These are phyloP conservation scores for Nothopassalora personata DNA, from an alignment of 2,329 filamentous ascomycete genomes.

Conservation along the genomic window DNA sequence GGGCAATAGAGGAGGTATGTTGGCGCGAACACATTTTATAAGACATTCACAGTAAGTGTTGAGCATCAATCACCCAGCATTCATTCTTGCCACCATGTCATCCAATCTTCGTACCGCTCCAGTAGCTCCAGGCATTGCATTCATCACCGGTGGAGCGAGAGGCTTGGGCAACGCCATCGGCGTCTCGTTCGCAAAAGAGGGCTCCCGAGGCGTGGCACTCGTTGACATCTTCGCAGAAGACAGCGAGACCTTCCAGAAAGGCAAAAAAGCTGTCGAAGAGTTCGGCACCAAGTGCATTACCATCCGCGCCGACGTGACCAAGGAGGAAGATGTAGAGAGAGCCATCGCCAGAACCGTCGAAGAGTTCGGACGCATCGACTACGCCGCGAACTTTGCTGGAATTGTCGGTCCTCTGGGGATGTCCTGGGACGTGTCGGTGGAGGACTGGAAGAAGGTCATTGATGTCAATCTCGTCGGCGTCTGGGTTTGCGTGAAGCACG, in stretches of 20 bases:
- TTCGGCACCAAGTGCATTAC: conserved; percentile 24
- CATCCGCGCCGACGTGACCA: conserved; percentile 28
- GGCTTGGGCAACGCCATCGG: conserved; percentile 26
- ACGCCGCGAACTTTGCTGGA: conserved; percentile 37
- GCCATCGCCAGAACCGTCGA: conserved; percentile 32
- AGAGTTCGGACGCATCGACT: conserved; percentile 37
- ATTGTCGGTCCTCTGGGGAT: conserved; percentile 28
- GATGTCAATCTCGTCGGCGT: conserved; percentile 36
- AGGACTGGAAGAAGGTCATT: conserved; percentile 33
- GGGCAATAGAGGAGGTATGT: background rate
- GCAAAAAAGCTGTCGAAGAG: conserved; percentile 22
- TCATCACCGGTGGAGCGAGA: conserved; percentile 26
- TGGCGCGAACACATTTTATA: background rate
- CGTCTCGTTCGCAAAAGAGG: conserved; percentile 25
- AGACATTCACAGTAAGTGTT: background rate
- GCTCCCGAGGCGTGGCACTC: conserved; percentile 22
- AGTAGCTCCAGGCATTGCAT: conserved; percentile 25
- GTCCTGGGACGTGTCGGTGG: conserved; percentile 29
- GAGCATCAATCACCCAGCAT: background rate
- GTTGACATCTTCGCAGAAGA: conserved; percentile 23
- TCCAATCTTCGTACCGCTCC: conserved; percentile 17
- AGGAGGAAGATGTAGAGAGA: conserved; percentile 31
- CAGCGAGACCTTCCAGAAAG: conserved; percentile 18
- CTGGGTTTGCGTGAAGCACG: conserved; percentile 35
- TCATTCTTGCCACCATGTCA: conserved; percentile 2